phyloP scores from a whole-genome alignment of 2,329 filamentous ascomycete species.

The Paecilomyces sp. region DNA sequence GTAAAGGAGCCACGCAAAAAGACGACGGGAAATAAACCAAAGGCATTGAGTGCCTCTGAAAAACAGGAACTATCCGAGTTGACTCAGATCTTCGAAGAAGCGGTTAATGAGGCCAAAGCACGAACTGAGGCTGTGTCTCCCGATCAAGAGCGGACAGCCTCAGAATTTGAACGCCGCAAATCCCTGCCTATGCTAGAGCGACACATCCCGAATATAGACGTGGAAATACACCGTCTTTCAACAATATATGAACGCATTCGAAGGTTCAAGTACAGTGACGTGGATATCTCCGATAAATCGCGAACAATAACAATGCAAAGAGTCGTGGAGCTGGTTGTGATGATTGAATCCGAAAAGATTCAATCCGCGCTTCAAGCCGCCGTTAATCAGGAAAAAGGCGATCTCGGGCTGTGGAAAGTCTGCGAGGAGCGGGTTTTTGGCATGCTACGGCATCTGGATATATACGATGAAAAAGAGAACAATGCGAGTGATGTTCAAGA shows the following conservation, averaged over 20 bases:
- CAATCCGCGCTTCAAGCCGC: constrained; percentile 20
- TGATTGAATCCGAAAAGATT: constrained; percentile 24
- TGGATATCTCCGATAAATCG: constrained; percentile 9
- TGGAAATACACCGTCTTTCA: background rate
- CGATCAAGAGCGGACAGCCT: background rate
- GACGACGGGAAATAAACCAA: background rate
- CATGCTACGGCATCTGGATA: constrained; percentile 23
- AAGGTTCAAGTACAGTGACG: constrained; percentile 9
- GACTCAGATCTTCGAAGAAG: constrained; percentile 16
- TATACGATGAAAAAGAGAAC: constrained; percentile 1
- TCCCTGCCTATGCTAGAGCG: background rate
- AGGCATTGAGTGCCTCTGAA: background rate
- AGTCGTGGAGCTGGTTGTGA: constrained; percentile 19
- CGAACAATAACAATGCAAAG: constrained; percentile 10
- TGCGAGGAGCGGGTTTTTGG: constrained; percentile 34
- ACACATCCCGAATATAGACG: background rate
- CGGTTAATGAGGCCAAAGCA: constrained; percentile 11
- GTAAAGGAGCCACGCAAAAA: background rate
- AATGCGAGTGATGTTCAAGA: background rate
- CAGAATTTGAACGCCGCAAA: background rate
- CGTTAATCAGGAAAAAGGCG: constrained; percentile 20
- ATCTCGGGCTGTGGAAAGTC: constrained; percentile 31
- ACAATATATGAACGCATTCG: background rate
- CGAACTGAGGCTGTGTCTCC: background rate
- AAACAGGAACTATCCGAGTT: constrained; percentile 15